phyloP scores from a whole-genome alignment of 2,329 filamentous ascomycete genomes.

The Diaporthe caulivora region DNA sequence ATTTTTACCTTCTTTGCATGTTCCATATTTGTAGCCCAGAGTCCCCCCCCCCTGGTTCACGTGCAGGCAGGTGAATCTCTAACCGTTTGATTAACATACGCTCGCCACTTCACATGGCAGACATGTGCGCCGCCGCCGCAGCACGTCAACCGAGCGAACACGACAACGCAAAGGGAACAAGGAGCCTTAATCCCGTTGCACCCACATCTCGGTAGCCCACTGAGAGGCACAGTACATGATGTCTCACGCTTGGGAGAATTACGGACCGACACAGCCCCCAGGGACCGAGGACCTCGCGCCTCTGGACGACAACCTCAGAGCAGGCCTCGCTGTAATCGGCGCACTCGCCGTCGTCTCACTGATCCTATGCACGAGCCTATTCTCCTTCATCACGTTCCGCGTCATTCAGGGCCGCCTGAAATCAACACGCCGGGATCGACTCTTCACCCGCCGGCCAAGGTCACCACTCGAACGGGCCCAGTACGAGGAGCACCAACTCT shows the following conservation, averaged over 20 bases:
- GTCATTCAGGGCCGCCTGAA: constrained; percentile 10
- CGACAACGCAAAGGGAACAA: not conserved
- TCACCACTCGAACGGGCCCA: not conserved
- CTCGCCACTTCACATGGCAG: constrained; percentile 12
- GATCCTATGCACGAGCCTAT: constrained; percentile 20
- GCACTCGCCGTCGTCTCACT: constrained; percentile 10
- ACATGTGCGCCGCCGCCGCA: constrained; percentile 1
- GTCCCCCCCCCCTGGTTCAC: not conserved
- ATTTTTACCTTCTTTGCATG: not conserved
- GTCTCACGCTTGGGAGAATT: constrained; percentile 16
- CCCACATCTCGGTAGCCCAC: not conserved
- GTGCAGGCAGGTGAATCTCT: not conserved
- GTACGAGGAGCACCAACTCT: not conserved
- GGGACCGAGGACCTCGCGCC: constrained; percentile 26
- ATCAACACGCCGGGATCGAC: not conserved
- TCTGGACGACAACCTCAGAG: constrained; percentile 2
- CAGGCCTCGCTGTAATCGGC: constrained; percentile 24
- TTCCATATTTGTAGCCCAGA: constrained; percentile 12
- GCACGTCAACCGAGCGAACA: constrained; percentile 4
- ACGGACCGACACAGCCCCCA: constrained; percentile 8
- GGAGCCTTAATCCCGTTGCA: not conserved
- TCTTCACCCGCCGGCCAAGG: not conserved
- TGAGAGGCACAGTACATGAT: not conserved
- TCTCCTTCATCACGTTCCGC: constrained; percentile 32
- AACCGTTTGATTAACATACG: not conserved